These are phyloP conservation scores for Alternaria sp. DNA, from an alignment of 2,329 filamentous ascomycete genomes.

Conservation along the genomic window DNA sequence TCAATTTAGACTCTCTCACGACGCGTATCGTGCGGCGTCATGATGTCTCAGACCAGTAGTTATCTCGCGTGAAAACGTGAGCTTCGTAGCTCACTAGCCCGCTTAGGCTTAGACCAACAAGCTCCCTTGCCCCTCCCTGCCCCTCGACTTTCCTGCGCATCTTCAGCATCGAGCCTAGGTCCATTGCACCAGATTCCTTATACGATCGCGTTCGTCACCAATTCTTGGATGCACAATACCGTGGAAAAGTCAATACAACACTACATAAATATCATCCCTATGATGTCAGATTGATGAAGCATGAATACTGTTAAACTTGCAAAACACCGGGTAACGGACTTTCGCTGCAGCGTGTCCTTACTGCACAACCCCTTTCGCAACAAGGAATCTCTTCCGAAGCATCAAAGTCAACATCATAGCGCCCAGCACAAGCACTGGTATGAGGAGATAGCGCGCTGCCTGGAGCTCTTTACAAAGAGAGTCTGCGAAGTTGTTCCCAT, in stretches of 20 bases:
- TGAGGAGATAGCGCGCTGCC: conserved; percentile 13
- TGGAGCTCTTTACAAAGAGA: conserved; percentile 15
- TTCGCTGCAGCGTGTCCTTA: neutral
- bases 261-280: neutral
- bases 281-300: too few species aligned
- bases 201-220: too few species aligned
- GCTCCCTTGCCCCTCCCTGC: neutral
- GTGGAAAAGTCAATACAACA: too few species aligned
- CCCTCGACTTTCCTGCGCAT: neutral
- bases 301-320: neutral
- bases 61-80: conserved; percentile 11
- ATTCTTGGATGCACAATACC: too few species aligned
- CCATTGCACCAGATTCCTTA: neutral
- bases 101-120: conserved; percentile 1
- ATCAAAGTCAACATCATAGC: conserved; percentile 6
- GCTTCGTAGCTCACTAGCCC: conserved; percentile 1
- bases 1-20: neutral
- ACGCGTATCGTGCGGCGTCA: conserved; percentile 9
- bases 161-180: neutral
- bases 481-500: neutral
- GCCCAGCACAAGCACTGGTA: conserved; percentile 15
- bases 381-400: neutral
- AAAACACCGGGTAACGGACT: neutral
- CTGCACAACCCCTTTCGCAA: neutral
- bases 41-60: neutral